Evolutionary conservation across 2,329 filamentous ascomycete genomes (phyloP), one percentile per base, ranked within the genome.

Genomic region (Colletotrichum endophyticum): DNA sequence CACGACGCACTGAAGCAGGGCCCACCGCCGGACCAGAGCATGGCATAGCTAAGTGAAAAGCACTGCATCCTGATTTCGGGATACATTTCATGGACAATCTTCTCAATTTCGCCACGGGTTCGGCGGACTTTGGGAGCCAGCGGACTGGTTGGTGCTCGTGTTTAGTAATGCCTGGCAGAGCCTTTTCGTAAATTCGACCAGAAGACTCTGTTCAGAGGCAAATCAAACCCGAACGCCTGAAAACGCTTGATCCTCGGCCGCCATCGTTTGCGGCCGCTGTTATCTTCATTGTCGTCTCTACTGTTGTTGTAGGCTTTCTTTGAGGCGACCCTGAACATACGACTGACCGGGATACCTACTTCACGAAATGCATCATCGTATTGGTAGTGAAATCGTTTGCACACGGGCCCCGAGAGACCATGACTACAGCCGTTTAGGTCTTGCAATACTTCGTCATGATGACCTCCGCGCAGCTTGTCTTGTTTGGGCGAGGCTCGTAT

Each of bases 371-470:
- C 39, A n/a, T 44, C 39, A 44, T 44, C 39, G 39, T 36, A 1
- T 36, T 36, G 15, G 15, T 44, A 44, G 12, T 44, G 19, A 44
- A 44, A 44, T 44, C 5, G 19, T n/a, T 44, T 44, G 3, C 19
- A 16, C 34, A 44, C 9, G 39, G 19, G 39, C 39, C 39, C 39
- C 39, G 19, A 11, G 9, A 6, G 39, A n/a, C 19, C 19, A 11
- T 44, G 19, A 11, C 8, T 44, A 44, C 8, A 44, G 19, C 39
- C 8, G 39, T 11, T n/a, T 5, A 44, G 39, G 1, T 44, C 5
- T 44, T 3, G 0, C 5, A n/a, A 11, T 6, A n/a, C 19, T 44
- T 1, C 0, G 19, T 44, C 39, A 44, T 44, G 0, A 44, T 44
- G 19, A 44, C 39, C 5, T 44, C 9, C 16, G 39, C 39, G 16